phyloP scores from a whole-genome alignment of 176 grass and related monocot genomes.

The Luzula sylvatica region DNA sequence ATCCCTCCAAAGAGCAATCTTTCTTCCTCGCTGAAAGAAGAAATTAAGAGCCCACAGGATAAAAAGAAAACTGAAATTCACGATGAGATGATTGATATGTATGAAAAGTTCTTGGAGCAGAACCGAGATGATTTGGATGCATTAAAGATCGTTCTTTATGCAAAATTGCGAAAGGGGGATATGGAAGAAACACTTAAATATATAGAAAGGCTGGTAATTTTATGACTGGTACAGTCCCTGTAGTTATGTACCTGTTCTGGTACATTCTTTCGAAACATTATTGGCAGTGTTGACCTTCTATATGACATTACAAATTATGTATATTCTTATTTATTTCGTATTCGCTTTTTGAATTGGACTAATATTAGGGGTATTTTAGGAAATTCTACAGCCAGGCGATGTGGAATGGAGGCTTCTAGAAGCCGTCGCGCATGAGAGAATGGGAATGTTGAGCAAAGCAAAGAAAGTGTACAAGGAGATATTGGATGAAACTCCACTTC shows the following conservation, averaged over 20 bases:
- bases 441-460: conserved; percentile 47
- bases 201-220: conserved; percentile 35
- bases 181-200: conserved; percentile 47
- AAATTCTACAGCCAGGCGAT: conserved; percentile 40
- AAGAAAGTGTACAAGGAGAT: conserved; percentile 59
- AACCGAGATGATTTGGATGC: conserved; percentile 47
- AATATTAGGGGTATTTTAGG: not conserved
- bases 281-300: no score
- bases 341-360: not conserved
- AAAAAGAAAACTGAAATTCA: conserved; percentile 12
- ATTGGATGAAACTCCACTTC: conserved; percentile 52
- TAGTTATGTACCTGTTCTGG: no score
- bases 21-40: conserved; percentile 16
- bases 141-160: conserved; percentile 67
- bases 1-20: not conserved
- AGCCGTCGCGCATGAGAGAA: conserved; percentile 60
- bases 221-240: not conserved
- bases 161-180: conserved; percentile 51
- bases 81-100: conserved; percentile 44
- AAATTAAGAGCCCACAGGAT: not conserved
- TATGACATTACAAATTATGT: not conserved
- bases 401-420: conserved; percentile 73
- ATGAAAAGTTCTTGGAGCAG: conserved; percentile 37
- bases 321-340: not conserved
- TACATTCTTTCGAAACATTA: no score